These are phyloP conservation scores for Penicillium hordei DNA, from an alignment of 2,329 filamentous ascomycete species.

Conservation along the genomic window DNA sequence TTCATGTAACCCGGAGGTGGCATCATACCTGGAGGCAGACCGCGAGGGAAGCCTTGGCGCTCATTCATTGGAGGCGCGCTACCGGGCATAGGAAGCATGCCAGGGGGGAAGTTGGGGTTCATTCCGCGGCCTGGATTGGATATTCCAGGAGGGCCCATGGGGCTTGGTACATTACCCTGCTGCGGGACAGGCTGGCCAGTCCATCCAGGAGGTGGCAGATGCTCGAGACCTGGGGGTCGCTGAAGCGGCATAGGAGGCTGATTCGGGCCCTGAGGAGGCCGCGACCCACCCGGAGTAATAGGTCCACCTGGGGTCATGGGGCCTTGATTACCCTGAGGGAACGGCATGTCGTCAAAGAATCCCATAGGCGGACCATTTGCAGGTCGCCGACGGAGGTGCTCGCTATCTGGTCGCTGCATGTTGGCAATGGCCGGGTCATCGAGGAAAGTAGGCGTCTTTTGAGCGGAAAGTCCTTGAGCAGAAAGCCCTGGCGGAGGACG, in stretches of 20 bases:
- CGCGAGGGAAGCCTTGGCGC: conserved; percentile 41
- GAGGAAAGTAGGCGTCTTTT: conserved; percentile 41
- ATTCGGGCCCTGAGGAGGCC: conserved; percentile 34
- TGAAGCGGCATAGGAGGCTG: conserved; percentile 43
- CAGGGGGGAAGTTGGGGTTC: conserved; percentile 42
- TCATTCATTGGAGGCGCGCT: conserved; percentile 36
- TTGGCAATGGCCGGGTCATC: conserved; percentile 47
- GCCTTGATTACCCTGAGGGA: conserved; percentile 36
- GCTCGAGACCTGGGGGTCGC: conserved; percentile 47
- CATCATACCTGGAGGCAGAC: conserved; percentile 46
- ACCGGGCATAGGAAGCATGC: conserved; percentile 40
- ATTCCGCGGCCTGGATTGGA: conserved; percentile 38
- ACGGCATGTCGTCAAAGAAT: conserved; percentile 45
- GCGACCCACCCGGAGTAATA: conserved; percentile 36
- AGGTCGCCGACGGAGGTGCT: conserved; percentile 39
- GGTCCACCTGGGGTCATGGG: conserved; percentile 38
- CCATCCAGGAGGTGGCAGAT: conserved; percentile 44
- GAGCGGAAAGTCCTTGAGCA: conserved; percentile 31
- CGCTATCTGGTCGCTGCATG: conserved; percentile 41
- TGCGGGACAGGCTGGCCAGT: conserved; percentile 37
- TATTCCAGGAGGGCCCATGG: conserved; percentile 40
- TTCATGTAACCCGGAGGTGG: conserved; percentile 49
- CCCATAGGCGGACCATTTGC: conserved; percentile 41
- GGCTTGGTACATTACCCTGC: conserved; percentile 35
- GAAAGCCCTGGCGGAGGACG: conserved; percentile 37